Evolutionary conservation across 164 flowering plant species (phyloP).

Genomic region (Umbellularia californica): DNA sequence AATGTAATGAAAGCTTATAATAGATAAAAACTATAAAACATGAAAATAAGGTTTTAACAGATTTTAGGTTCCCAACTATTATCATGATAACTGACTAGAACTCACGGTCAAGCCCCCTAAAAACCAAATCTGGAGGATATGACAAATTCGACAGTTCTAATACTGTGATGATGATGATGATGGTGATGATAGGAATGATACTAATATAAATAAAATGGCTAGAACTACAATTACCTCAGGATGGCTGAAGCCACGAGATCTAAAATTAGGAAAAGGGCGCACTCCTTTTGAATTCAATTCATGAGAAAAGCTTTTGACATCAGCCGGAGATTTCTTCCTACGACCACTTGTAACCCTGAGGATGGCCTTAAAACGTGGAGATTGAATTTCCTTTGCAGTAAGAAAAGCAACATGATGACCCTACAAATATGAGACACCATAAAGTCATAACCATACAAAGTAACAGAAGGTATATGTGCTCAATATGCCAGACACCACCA

Average conservation of each 20-base stretch:
- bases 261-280: conserved; percentile 77
- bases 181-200: no score
- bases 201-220: background rate
- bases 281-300: conserved; percentile 98
- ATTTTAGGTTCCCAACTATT: no score
- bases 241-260: conserved; percentile 72
- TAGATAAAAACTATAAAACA: no score
- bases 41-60: no score
- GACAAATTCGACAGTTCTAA: no score
- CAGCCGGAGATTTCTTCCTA: conserved; percentile 56
- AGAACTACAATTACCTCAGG: conserved; percentile 50
- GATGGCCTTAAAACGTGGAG: conserved; percentile 89
- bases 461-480: background rate
- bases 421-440: conserved; percentile 24
- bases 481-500: background rate
- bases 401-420: conserved; percentile 40
- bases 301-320: conserved; percentile 92
- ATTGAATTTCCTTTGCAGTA: conserved; percentile 69
- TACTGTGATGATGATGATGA: no score
- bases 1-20: no score
- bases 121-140: no score
- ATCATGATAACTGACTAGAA: no score
- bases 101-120: no score
- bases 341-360: conserved; percentile 84
- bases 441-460: conserved; percentile 5